Percentiles rank a stretch among this genome's conserved stretches.
phyloP scores from a whole-genome alignment of 148 eudicot genomes.

The Rhododendron henanense region DNA sequence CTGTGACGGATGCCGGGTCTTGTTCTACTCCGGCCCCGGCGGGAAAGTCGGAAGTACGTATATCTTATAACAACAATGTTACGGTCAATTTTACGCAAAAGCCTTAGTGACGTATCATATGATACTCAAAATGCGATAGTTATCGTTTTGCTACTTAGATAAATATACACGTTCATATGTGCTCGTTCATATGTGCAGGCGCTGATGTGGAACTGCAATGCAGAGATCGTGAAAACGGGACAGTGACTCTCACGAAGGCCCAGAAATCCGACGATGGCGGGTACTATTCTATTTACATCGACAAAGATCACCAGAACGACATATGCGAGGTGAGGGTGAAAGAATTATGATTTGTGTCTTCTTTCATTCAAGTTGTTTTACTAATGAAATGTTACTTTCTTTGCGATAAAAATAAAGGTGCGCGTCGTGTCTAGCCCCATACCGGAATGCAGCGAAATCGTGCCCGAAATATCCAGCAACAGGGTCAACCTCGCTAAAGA shows the following conservation, averaged over 20 bases:
- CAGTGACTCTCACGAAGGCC: not conserved
- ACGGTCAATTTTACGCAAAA: not conserved
- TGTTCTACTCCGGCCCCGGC: not conserved
- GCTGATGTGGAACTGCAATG: not conserved
- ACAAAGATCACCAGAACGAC: not conserved
- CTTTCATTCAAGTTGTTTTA: too few species aligned
- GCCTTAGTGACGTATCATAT: not conserved
- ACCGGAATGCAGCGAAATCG: not conserved
- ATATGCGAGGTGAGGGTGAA: not conserved
- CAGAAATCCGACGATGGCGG: not conserved
- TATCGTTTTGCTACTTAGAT: too few species aligned
- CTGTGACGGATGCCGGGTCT: not conserved
- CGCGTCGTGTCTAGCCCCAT: not conserved
- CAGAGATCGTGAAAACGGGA: not conserved
- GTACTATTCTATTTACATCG: not conserved
- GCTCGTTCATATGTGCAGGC: not conserved
- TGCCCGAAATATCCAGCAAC: not conserved
- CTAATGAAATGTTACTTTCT: too few species aligned
- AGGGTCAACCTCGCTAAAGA: not conserved
- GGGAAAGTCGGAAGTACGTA: not conserved
- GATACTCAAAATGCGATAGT: not conserved
- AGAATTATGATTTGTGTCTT: too few species aligned
- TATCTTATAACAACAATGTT: not conserved
- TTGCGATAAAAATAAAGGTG: not conserved
- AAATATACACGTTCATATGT: too few species aligned